Base-by-base conservation (phyloP, 805 yeast genomes). In the Grigorovia transvaalensis region DNA sequence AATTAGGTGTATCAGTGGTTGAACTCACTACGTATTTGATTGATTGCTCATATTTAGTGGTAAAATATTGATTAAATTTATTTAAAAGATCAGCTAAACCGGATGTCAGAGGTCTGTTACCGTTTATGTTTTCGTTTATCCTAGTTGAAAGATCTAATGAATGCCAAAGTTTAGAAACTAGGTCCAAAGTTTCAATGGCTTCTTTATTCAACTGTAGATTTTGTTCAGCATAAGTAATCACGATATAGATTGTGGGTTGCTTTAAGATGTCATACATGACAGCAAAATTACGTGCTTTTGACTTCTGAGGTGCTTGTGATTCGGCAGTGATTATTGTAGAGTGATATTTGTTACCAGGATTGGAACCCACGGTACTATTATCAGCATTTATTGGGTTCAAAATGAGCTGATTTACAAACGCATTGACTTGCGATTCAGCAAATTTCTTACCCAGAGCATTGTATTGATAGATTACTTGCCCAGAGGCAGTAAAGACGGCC, bases 221-320 rank as follows among this genome's bases (percentile, higher is more conserved):
- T 71, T 50, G 71, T 59, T 51, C 75, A 59, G 55, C 81, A 68
- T 45, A 80, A 69, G 69, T 73, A 68, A 41, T 74, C 65, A 54
- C 72, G 50, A 60, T 65, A 47, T 59, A 61, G 30, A 67, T 38
- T 38, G 62, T 65, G 2, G 71, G 71, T 45, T 63, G 65, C 47
- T 61, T 65, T 18, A 59, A 74, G 19, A 64, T 59, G 50, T 59
- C 53, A 50, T 57, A 65, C 64, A 63, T 59, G 9, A 62, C 48
- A 29, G 55, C 53, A 41, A 62, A 62, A 13, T 55, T 50, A 48
- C 60, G 59, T 12, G 49, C 43, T 38, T 47, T 47, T 17, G 47
- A 35, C 17, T 33, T 38, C 17, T 38, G 42, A 38, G n/a, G 4
- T n/a, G 15, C 9, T 38, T 38, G 42, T n/a, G 42, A 13, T 7